Evolutionary conservation across 495 filamentous ascomycete genomes (phyloP).

Genomic region (Neurospora sp.): DNA sequence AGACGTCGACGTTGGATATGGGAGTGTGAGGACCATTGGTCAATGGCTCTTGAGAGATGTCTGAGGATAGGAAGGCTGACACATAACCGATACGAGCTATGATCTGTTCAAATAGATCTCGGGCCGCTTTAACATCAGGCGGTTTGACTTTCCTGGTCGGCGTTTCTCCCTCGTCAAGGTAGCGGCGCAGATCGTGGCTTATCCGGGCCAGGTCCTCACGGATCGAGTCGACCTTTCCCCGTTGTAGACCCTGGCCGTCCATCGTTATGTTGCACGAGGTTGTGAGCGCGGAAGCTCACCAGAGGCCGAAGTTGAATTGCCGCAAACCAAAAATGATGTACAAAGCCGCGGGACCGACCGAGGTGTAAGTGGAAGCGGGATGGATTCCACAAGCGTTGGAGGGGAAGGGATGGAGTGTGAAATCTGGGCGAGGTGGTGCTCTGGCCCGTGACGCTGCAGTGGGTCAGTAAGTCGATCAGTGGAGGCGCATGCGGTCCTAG

Average conservation of each 20-base stretch:
- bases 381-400: background rate
- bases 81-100: conserved; percentile 17
- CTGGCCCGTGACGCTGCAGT: background rate
- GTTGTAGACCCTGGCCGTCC: conserved; percentile 11
- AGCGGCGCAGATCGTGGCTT: conserved; percentile 13
- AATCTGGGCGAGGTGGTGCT: background rate
- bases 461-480: background rate
- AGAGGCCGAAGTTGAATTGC: background rate
- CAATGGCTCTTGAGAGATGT: conserved; percentile 1
- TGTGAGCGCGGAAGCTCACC: conserved; percentile 2
- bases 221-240: conserved; percentile 16
- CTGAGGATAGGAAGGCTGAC: conserved; percentile 7
- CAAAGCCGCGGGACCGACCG: conserved; percentile 3
- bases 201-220: conserved; percentile 16
- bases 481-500: background rate
- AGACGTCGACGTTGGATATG: conserved; percentile 4
- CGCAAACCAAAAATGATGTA: background rate
- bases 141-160: conserved; percentile 17
- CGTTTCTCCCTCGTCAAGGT: conserved; percentile 12
- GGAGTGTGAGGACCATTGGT: conserved; percentile 12
- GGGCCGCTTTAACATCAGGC: conserved; percentile 16
- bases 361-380: background rate
- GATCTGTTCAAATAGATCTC: conserved; percentile 15
- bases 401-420: background rate
- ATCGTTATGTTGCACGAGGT: conserved; percentile 17